Evolutionary conservation across 2,329 filamentous ascomycete genomes (phyloP), one percentile per base, ranked within the genome.

Genomic region (Sclerotinia minor): DNA sequence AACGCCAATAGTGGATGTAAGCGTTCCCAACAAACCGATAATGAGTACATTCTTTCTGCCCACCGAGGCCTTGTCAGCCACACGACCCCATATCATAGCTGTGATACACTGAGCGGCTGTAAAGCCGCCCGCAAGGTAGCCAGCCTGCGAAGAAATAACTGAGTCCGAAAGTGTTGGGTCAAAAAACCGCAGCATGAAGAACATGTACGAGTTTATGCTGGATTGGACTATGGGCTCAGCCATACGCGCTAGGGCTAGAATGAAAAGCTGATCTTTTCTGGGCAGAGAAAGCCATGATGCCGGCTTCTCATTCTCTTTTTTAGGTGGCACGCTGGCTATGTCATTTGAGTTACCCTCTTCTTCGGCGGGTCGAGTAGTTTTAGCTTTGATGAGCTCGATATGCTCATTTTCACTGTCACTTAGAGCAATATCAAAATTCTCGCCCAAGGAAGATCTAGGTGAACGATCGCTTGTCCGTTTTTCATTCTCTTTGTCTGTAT

Each of bases 151-250:
- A 35, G 53, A 35, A 55, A 55, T 55, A 15, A 29, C 35, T 5
- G 53, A 55, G 21, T 55, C 53, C 13, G 53, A 15, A 35, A 55
- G 29, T 55, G 53, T 35, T 35, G 53, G 53, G 29, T 55, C 29
- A 55, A 55, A 55, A 9, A 55, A 55, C 19, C 53, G 53, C 29
- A 55, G 53, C 53, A 55, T 55, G 21, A 55, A 55, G 21, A 55
- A 55, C 53, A 55, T 55, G 53, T 55, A 55, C n/a, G 53, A 55
- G 53, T 55, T 55, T 6, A 55, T 55, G 53, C 53, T 55, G 7
- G 53, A 55, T n/a, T 55, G 53, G n/a, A 55, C 53, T 55, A 55
- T 55, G n/a, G 53, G 53, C 29, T 55, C 53, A 32, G 53, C 53
- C 53, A 55, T 55, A 35, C 53, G 53, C 29, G 53, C 53, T 9